phyloP scores from a whole-genome alignment of 306 rosid species.

The Pueraria montana region DNA sequence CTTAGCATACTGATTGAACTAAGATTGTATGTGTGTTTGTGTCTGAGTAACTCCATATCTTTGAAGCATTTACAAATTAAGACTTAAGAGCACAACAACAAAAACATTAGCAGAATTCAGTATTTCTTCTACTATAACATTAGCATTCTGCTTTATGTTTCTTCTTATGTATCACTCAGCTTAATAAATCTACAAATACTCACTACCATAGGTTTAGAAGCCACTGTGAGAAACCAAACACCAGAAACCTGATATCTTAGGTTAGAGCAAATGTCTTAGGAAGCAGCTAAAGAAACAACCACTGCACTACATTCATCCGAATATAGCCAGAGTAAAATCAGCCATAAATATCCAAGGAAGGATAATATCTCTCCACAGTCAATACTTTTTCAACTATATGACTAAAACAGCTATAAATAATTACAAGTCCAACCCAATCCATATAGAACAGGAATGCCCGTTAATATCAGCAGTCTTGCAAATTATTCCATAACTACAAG shows the following conservation, averaged over 20 bases:
- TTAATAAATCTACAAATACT: slow-evolving; percentile 10
- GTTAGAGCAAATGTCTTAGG: slow-evolving; percentile 1
- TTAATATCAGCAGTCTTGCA: slow-evolving; percentile 1
- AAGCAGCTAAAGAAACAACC: slow-evolving; percentile 4
- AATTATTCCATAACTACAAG: slow-evolving; percentile 25
- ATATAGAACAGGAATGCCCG: not conserved
- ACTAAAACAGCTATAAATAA: slow-evolving; percentile 26
- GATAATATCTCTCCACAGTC: slow-evolving; percentile 6
- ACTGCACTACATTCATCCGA: not conserved
- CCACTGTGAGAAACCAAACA: slow-evolving; percentile 3
- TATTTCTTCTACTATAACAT: slow-evolving; percentile 6
- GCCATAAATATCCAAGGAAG: not conserved
- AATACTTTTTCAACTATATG: not conserved
- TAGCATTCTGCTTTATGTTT: slow-evolving; percentile 9
- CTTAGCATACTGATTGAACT: slow-evolving; percentile 1
- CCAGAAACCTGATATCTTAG: not conserved
- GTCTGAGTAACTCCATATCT: not conserved
- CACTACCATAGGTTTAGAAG: not conserved
- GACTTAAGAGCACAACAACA: not conserved
- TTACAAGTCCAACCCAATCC: slow-evolving; percentile 27
- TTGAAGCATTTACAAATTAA: not conserved
- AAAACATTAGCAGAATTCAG: not conserved
- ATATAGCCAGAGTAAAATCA: slow-evolving; percentile 13
- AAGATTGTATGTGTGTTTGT: not conserved
- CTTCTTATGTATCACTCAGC: slow-evolving; percentile 5